Percentiles rank a stretch among this genome's conserved stretches.
phyloP scores from a whole-genome alignment of 208 protist species.

The Trypanosoma vivax region DNA sequence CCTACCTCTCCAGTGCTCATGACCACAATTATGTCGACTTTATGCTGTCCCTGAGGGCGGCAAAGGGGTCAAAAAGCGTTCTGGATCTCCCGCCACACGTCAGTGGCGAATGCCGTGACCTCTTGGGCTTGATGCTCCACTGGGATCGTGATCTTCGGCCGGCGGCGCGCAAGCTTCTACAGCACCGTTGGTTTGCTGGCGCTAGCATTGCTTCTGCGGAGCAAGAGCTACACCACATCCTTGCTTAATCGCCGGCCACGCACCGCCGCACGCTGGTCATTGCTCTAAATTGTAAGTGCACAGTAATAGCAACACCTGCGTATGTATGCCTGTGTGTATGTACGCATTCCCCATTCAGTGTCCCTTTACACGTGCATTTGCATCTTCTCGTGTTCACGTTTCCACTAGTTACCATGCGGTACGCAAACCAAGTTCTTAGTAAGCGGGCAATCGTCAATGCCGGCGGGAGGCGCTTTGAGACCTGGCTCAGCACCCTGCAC shows the following conservation, averaged over 20 bases:
- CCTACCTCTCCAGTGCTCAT: constrained; percentile 19
- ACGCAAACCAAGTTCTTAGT: constrained; percentile 19
- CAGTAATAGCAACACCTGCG: too few relatives aligned
- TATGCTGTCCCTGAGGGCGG: constrained; percentile 13
- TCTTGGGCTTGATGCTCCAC: constrained; percentile 26
- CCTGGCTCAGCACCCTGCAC: constrained; percentile 50
- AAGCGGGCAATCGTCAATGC: constrained; percentile 58
- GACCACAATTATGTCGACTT: constrained; percentile 11
- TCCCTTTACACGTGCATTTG: neutral
- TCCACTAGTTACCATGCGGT: neutral
- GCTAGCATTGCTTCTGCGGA: constrained; percentile 8
- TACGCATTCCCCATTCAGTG: neutral
- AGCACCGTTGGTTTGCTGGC: constrained; percentile 9
- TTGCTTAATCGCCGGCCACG: neutral
- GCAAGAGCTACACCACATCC: constrained; percentile 1
- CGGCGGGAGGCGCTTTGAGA: constrained; percentile 62
- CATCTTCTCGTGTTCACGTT: neutral
- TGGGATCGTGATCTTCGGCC: constrained; percentile 29
- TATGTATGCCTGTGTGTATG: too few relatives aligned
- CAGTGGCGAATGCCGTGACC: constrained; percentile 12
- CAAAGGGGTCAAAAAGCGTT: neutral
- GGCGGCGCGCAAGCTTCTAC: constrained; percentile 25
- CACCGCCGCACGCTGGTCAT: neutral
- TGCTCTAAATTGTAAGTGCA: too few relatives aligned
- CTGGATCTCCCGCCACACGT: constrained; percentile 1